These are phyloP conservation scores for Trichaptum fuscoviolaceum DNA, from an alignment of 768 basidiomycete genomes.

Conservation along the genomic window DNA sequence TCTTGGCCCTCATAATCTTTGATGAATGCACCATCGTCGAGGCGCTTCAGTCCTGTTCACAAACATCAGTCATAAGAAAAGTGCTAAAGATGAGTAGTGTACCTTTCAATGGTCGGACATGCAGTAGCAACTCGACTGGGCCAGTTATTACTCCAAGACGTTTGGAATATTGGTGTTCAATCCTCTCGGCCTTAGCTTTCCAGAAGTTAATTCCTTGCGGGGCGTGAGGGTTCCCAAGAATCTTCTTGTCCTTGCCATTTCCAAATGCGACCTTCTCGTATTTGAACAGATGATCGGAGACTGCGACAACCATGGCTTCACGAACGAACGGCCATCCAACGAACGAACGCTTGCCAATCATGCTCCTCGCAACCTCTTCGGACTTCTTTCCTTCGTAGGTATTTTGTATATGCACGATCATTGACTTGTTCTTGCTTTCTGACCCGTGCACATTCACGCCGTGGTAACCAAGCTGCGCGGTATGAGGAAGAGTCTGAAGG, in stretches of 20 bases:
- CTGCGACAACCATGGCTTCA: conserved; percentile 81
- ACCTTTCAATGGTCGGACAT: conserved; percentile 92
- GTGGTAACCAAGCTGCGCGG: conserved; percentile 72
- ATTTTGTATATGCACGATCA: conserved; percentile 83
- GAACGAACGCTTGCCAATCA: conserved; percentile 76
- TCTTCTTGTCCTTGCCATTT: conserved; percentile 44
- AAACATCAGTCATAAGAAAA: conserved; percentile 1
- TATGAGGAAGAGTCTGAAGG: conserved; percentile 80
- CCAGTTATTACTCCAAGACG: conserved; percentile 83
- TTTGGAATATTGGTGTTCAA: conserved; percentile 86
- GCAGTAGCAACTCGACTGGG: conserved; percentile 71
- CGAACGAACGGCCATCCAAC: conserved; percentile 93
- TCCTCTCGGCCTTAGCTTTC: conserved; percentile 76
- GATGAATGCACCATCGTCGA: conserved; percentile 86
- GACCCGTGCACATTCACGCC: conserved; percentile 90
- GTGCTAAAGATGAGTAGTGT: conserved; percentile 12
- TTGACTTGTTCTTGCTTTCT: conserved; percentile 89
- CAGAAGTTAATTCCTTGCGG: conserved; percentile 65
- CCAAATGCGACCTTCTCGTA: conserved; percentile 68
- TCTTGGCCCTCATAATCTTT: conserved; percentile 88
- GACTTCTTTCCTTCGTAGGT: conserved; percentile 60
- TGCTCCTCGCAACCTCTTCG: conserved; percentile 66
- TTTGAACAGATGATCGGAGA: conserved; percentile 83
- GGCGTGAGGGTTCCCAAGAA: conserved; percentile 69
- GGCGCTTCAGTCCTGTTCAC: conserved; percentile 71